Base-by-base conservation (phyloP, 176 grass and related monocot genomes). In the Musa itinerans region DNA sequence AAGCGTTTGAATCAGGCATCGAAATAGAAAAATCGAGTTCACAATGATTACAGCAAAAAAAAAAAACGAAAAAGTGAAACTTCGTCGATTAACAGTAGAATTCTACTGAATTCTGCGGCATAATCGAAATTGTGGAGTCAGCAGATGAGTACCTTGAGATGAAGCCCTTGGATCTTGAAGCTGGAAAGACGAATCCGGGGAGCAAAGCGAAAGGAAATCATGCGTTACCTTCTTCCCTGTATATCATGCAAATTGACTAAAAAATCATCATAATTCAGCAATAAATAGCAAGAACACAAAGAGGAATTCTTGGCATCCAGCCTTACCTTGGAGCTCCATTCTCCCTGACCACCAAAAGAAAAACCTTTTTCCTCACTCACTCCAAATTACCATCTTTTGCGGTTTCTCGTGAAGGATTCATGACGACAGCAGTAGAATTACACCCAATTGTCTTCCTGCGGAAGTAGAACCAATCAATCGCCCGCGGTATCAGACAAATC, bases 191-290 rank as follows among this genome's bases (percentile, higher is more conserved):
- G 77, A 70, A 21, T 49, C 53, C 17, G 25, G 10, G 24, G 65
- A 25, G 53, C 57, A 69, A 43, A 70, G 77, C 65, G 77, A 70
- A 23, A 79, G 77, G 65, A 79, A 70, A 69, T 70, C 65, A 15
- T 70, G 64, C 27, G 77, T 49, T 59, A 53, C 54, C 49, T 79
- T 70, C 24, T 79, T 79, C 17, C 66, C 77, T 79, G 65, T 58
- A 59, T 7, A 58, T 16, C 11, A 53, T 10, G 11, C 48, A 69
- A 12, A 9, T 16, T 24, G 23, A 26, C 19, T 12, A 11, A 53
- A 2, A 8, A 51, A 27, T 17, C 17, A 12, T 3, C 26, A 56
- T 9, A 27, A 74, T 26, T 74, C 9, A 26, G 2, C 10, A 10
- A 55, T 13, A 29, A 74, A 57, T 17, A 54, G 8, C 11, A 13